Conservation (phyloP, 2,329 filamentous ascomycete species). For the Curvularia lunata region DNA sequence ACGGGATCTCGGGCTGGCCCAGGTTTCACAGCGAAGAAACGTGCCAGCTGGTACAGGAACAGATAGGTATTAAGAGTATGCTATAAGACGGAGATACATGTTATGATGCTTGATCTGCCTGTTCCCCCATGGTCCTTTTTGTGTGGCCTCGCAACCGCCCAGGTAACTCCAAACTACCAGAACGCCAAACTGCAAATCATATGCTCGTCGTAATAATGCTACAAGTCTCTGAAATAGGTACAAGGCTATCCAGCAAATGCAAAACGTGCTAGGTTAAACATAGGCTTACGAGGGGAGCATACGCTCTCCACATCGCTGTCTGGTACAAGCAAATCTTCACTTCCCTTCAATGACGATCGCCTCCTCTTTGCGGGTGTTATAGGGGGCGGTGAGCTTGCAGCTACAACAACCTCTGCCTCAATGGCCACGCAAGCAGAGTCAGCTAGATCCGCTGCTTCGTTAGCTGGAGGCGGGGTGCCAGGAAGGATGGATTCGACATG, state of each 20-base stretch:
- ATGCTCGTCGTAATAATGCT: conserved; percentile 14
- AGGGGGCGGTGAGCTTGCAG: conserved; percentile 36
- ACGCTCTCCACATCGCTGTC: conserved; percentile 53
- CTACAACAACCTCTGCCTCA: conserved; percentile 43
- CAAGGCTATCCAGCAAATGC: conserved; percentile 38
- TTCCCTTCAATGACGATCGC: conserved; percentile 47
- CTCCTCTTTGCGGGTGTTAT: conserved; percentile 29
- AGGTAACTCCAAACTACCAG: conserved; percentile 5
- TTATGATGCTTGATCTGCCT: conserved; percentile 7
- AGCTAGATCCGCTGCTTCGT: conserved; percentile 22
- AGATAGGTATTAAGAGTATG: conserved; percentile 24
- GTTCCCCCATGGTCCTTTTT: not conserved
- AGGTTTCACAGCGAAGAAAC: not conserved
- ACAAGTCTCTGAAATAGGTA: conserved; percentile 8
- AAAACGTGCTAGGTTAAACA: conserved; percentile 51
- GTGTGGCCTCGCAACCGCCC: not conserved
- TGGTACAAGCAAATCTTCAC: conserved; percentile 56
- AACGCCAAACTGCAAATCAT: conserved; percentile 14
- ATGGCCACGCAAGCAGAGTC: conserved; percentile 37
- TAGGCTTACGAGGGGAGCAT: conserved; percentile 42
- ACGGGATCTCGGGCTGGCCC: not conserved
- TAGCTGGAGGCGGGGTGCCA: conserved; percentile 13
- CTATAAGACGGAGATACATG: conserved; percentile 18
- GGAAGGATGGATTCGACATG: conserved; percentile 12
- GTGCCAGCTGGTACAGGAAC: not conserved